Evolutionary conservation across 768 basidiomycete genomes (phyloP).

Genomic region (Lentinus tigrinus): DNA sequence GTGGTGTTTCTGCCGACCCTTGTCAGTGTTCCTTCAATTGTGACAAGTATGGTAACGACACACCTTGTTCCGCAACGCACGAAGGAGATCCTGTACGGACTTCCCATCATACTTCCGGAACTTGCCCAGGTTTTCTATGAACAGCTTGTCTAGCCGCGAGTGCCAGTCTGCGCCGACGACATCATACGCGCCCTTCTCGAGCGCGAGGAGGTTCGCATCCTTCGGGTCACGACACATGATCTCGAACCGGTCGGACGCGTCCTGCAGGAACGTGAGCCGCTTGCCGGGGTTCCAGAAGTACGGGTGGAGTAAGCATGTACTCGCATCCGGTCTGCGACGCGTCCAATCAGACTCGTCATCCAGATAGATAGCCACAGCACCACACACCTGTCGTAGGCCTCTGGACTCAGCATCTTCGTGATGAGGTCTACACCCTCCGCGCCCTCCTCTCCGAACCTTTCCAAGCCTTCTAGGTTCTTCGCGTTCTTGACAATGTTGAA

Average conservation of each 20-base stretch:
- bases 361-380: background rate
- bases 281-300: conserved; percentile 94
- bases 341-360: conserved; percentile 6
- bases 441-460: conserved; percentile 89
- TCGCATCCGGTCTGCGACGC: conserved; percentile 75
- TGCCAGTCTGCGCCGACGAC: conserved; percentile 95
- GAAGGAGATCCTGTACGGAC: conserved; percentile 87
- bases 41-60: conserved; percentile 20
- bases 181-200: conserved; percentile 66
- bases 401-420: conserved; percentile 69
- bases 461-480: conserved; percentile 67
- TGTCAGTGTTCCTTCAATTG: background rate
- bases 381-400: conserved; percentile 71
- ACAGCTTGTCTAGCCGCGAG: conserved; percentile 76
- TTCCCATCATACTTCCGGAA: conserved; percentile 95
- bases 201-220: conserved; percentile 66
- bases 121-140: conserved; percentile 94
- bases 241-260: conserved; percentile 96
- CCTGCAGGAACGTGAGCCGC: conserved; percentile 91
- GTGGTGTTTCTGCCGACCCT: conserved; percentile 78
- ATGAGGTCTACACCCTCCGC: conserved; percentile 88
- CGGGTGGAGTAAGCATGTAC: conserved; percentile 85
- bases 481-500: conserved; percentile 87
- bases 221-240: conserved; percentile 94
- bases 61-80: conserved; percentile 95